Base-by-base conservation (phyloP, 108 stramenopile genomes). In the Cyclotella sp. region DNA sequence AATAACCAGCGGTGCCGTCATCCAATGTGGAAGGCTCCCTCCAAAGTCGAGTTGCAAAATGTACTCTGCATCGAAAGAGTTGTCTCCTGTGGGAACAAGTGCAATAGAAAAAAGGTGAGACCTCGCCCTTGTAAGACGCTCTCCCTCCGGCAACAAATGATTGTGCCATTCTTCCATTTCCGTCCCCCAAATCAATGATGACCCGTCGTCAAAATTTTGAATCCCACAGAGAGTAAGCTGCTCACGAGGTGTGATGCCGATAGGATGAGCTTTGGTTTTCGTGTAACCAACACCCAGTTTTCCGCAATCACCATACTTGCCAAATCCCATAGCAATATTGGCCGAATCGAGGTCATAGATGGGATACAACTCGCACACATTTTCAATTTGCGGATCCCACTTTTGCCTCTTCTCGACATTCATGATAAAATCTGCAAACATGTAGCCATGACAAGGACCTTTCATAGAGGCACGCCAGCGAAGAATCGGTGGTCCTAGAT, bases 21-120 rank as follows among this genome's bases (percentile, higher is more conserved):
- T 77, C 84, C 85, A 92, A 51, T 71, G 81, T 24, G 91, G 91
- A 43, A 92, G 65, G 44, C 68, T 89, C 45, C 91, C 91, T 41
- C 91, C 91, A 59, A 90, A 85, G 51, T 92, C 89, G 54, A 92
- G 75, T 68, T 92, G 88, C 59, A 92, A 51, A 57, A 85, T 79
- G 62, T 92, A 92, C 68, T 92, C 91, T 0, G 88, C 91, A 81
- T 92, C 91, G 60, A 91, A 88, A 22, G 86, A 77, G 52, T 85
- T 51, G 13, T 78, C 73, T 13, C 87, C 84, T 16, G 90, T 88
- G 21, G 90, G 90, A 12, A 74, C 70, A 46, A 91, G 78, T 12
- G 90, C 86, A 41, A 85, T 83, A 5, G 79, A 79, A 52, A 91
- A 91, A 19, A 91, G 34, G 64, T 89, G 88, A 34, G 86, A 87